phyloP scores from a whole-genome alignment of 352 stramenopile species.

The Elongisporangium senticosum region DNA sequence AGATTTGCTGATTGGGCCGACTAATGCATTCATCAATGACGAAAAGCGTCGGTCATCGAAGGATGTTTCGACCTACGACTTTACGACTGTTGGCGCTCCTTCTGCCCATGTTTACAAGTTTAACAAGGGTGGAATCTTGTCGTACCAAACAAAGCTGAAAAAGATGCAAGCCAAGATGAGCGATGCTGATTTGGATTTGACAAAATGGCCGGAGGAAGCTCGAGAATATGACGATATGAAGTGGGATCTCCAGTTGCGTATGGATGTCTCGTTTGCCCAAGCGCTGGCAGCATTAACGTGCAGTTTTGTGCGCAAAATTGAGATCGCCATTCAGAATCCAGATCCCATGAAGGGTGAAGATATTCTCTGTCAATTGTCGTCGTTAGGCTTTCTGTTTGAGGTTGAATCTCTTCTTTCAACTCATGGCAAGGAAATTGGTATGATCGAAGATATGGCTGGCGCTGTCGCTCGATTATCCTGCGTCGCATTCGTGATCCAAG shows the following conservation, averaged over 20 bases:
- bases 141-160: constrained; percentile 67
- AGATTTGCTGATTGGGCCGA: constrained; percentile 76
- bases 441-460: constrained; percentile 92
- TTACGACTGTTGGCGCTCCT: constrained; percentile 79
- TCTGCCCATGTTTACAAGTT: constrained; percentile 85
- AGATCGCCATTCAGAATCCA: constrained; percentile 75
- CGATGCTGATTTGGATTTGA: constrained; percentile 59
- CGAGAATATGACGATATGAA: constrained; percentile 82
- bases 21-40: constrained; percentile 82
- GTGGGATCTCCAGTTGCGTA: constrained; percentile 81
- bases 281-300: constrained; percentile 65
- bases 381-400: constrained; percentile 83
- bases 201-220: constrained; percentile 77
- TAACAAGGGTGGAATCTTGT: constrained; percentile 80
- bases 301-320: constrained; percentile 83
- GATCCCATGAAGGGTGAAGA: constrained; percentile 70
- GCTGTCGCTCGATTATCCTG: constrained; percentile 76
- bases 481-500: constrained; percentile 83
- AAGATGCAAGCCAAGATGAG: constrained; percentile 78
- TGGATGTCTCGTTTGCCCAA: constrained; percentile 79
- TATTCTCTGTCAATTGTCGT: constrained; percentile 78
- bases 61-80: constrained; percentile 79
- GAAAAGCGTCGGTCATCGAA: constrained; percentile 71
- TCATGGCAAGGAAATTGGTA: constrained; percentile 94
- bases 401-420: constrained; percentile 93